Base-by-base conservation (phyloP, 148 eudicot genomes). In the Nyssa sinensis region DNA sequence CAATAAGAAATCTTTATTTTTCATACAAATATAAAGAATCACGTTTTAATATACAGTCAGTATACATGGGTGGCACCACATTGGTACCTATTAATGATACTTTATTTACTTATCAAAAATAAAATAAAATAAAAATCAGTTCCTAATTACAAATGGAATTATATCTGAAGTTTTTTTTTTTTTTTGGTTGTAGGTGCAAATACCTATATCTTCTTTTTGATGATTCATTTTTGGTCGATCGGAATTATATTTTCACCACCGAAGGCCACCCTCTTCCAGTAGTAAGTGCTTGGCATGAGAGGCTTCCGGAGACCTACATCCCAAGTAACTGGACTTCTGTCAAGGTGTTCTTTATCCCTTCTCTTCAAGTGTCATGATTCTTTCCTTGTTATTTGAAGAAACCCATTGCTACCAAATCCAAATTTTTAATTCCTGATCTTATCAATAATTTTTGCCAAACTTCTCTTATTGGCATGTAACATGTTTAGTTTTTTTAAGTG, bases 261-360 rank as follows among this genome's bases (percentile, higher is more conserved):
- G 98, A 94, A 80, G 98, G 97, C 71, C 98, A 94, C 82, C 98
- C 96, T 41, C 94, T 94, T 80, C 98, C 98, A 3, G 87, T 94
- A 58, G 70, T 86, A 69, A 81, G 93, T 78, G 79, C 85, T 64
- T 94, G 98, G 98, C 97, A 92, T 25, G 98, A 94, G 81, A 84
- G 82, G 86, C 88, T 94, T 79, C 97, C 98, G 0, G 86, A 83
- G 69, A 37, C 86, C 5, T 94, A 92, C 70, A 75, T 84, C 78
- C 84, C 74, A 37, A 74, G 86, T 35, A 92, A 94, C 83, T 78
- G 86, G 85, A 88, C 93, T 73, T 75, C 76, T 41, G 64, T 86
- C 61, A 86, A 90, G 98, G 97, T 94, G 70, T n/a, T 29, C 23
- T 70, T 67, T 71, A 53, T 30, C 24, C 19, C 60, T 51, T 72